phyloP scores from a whole-genome alignment of 371 early-diverging fungal genomes.

The Agmasoma carcini region DNA sequence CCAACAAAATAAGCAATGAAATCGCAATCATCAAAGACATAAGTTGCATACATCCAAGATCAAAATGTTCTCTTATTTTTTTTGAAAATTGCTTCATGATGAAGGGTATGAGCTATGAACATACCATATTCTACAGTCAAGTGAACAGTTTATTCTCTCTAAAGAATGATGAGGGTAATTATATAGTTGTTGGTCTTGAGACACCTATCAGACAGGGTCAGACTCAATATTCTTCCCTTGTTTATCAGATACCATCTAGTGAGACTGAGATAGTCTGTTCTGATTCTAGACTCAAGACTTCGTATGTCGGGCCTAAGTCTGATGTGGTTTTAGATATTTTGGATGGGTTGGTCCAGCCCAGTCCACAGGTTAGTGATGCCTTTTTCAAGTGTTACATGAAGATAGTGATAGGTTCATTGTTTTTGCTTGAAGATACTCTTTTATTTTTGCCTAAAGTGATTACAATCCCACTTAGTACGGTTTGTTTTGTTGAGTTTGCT shows the following conservation, averaged over 20 bases:
- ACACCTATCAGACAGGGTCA: conserved; percentile 94
- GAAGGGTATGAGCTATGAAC: conserved; percentile 52
- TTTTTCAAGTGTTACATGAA: conserved; percentile 78
- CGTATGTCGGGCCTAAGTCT: conserved; percentile 70
- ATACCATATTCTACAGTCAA: conserved; percentile 45
- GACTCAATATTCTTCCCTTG: conserved; percentile 83
- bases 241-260: conserved; percentile 76
- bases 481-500: conserved; percentile 68
- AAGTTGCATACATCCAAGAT: conserved; percentile 45
- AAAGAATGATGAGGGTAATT: conserved; percentile 41
- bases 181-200: conserved; percentile 74
- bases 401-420: conserved; percentile 86
- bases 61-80: conserved; percentile 48
- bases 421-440: conserved; percentile 74
- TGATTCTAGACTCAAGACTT: conserved; percentile 63
- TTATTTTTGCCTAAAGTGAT: conserved; percentile 82
- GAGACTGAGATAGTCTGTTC: conserved; percentile 59
- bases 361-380: conserved; percentile 60
- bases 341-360: conserved; percentile 63
- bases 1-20: conserved; percentile 28
- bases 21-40: conserved; percentile 43
- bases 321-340: conserved; percentile 77
- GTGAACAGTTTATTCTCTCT: conserved; percentile 41
- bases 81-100: conserved; percentile 40
- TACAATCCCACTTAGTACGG: conserved; percentile 67